Conservation (phyloP, 352 stramenopile species). For the Phytophthora quininea region DNA sequence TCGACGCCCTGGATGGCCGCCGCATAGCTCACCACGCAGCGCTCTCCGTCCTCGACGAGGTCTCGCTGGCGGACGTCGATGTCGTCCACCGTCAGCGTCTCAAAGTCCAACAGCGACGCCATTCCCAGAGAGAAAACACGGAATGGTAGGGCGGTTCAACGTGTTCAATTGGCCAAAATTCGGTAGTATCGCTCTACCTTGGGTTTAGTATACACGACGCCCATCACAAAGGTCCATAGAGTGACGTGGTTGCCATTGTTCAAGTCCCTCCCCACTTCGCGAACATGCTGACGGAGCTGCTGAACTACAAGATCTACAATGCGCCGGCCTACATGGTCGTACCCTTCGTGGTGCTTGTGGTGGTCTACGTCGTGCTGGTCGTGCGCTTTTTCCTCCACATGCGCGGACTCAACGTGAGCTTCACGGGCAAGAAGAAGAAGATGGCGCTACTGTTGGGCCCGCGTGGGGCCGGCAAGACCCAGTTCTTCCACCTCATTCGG, state of each 20-base stretch:
- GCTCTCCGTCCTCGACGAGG: constrained; percentile 15
- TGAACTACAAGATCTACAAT: constrained; percentile 58
- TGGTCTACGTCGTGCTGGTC: constrained; percentile 64
- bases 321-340: constrained; percentile 67
- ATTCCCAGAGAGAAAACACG: not conserved
- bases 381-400: constrained; percentile 75
- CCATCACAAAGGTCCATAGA: not conserved
- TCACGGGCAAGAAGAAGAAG: constrained; percentile 77
- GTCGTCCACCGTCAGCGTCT: constrained; percentile 28
- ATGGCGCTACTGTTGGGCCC: constrained; percentile 73
- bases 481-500: constrained; percentile 81
- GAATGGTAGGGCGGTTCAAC: not conserved
- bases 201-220: not conserved
- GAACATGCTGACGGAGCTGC: constrained; percentile 26
- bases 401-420: constrained; percentile 60
- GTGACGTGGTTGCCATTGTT: constrained; percentile 21
- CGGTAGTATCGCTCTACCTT: not conserved
- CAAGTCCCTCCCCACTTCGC: constrained; percentile 5
- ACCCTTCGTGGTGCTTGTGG: constrained; percentile 43
- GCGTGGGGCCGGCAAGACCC: constrained; percentile 77
- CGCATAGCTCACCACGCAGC: constrained; percentile 20
- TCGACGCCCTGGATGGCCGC: constrained; percentile 25
- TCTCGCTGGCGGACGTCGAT: constrained; percentile 24
- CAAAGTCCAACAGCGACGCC: not conserved
- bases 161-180: not conserved